phyloP scores from a whole-genome alignment of 2,329 filamentous ascomycete genomes.

The Grosmannia serpens region DNA sequence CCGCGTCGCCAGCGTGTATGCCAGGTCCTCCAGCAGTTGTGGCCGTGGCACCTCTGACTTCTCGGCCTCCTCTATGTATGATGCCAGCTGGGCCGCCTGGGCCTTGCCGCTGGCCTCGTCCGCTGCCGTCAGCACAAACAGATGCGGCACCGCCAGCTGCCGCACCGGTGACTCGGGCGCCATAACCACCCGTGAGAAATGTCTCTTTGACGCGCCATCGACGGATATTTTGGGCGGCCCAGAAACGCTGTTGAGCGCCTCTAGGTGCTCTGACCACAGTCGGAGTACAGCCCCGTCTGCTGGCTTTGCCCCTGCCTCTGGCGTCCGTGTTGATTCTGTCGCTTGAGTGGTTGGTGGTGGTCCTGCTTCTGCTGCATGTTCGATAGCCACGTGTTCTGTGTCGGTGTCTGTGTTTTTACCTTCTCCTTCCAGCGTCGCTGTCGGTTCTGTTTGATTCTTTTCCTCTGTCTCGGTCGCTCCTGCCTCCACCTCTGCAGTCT shows the following conservation, averaged over 20 bases:
- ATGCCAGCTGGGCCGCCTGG: constrained; percentile 2
- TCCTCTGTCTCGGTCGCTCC: neutral
- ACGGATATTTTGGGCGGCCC: too few relatives aligned
- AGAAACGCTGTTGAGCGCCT: neutral
- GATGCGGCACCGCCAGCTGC: constrained; percentile 13
- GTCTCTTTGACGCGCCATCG: too few relatives aligned
- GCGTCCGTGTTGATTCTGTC: neutral
- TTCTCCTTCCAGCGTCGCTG: neutral
- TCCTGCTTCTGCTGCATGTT: neutral
- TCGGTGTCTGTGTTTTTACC: neutral
- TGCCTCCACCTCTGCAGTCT: neutral
- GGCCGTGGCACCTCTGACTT: neutral
- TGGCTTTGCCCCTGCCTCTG: neutral
- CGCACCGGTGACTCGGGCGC: too few relatives aligned
- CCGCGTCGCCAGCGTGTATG: constrained; percentile 21
- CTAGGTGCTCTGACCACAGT: neutral
- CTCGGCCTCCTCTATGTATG: constrained; percentile 1
- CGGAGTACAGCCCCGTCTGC: neutral
- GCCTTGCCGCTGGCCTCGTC: constrained; percentile 8
- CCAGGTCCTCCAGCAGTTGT: constrained; percentile 5
- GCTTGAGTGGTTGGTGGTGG: neutral
- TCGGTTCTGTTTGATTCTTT: neutral
- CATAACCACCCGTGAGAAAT: too few relatives aligned
- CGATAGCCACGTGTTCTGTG: neutral
- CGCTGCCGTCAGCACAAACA: constrained; percentile 21